phyloP scores from a whole-genome alignment of 306 rosid species.

The Vigna mungo region DNA sequence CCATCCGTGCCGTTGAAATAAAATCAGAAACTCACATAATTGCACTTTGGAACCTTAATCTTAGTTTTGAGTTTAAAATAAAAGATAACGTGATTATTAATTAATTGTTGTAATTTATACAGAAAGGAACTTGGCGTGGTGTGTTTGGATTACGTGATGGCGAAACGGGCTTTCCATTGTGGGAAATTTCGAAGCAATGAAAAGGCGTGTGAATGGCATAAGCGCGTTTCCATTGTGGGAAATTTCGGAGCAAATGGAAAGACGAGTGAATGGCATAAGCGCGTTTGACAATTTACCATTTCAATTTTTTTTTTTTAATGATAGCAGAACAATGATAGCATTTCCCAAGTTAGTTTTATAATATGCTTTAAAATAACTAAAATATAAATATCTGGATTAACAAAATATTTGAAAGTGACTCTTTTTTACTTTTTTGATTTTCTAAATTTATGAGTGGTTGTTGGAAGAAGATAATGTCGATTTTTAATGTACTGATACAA shows the following conservation, averaged over 20 bases:
- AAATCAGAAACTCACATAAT: too few relatives aligned
- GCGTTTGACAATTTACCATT: not conserved
- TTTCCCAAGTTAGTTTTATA: not conserved
- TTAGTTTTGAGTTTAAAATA: too few relatives aligned
- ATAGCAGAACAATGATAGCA: not conserved
- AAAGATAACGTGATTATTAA: too few relatives aligned
- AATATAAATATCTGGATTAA: too few relatives aligned
- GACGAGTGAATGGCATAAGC: not conserved
- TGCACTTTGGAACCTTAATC: too few relatives aligned
- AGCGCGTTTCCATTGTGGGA: not conserved
- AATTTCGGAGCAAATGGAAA: not conserved
- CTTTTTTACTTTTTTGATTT: too few relatives aligned
- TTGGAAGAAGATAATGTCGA: too few relatives aligned
- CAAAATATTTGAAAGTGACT: too few relatives aligned
- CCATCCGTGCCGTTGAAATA: too few relatives aligned
- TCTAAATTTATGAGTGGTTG: too few relatives aligned
- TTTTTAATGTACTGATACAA: too few relatives aligned
- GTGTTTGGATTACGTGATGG: constrained; percentile 6
- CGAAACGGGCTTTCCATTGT: not conserved
- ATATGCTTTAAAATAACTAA: too few relatives aligned
- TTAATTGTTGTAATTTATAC: not conserved
- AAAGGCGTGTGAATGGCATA: not conserved
- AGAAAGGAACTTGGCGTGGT: not conserved
- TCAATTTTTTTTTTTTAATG: not conserved
- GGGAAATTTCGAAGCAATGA: not conserved